Evolutionary conservation across 1,284 basidiomycete genomes (phyloP), one percentile per base, ranked within the genome.

Genomic region (Ceratobasidium sp.): DNA sequence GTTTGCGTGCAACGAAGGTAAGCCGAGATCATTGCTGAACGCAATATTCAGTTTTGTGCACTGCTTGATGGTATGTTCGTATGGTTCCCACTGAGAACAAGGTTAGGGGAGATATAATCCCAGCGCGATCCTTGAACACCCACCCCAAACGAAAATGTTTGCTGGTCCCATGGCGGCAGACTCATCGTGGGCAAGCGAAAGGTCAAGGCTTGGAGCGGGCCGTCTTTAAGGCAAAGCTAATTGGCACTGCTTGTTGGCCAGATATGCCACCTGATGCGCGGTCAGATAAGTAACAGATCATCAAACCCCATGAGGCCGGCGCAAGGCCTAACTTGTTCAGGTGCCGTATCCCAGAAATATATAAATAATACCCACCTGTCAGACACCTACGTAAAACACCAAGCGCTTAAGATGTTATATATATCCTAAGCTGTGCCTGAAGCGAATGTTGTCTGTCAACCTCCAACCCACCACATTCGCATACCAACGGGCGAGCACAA

Each of bases 161-260:
- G 67, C 67, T 69, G 67, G 52, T 69, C 67, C 67, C 52, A 69
- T 50, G 67, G 67, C 44, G 67, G 67, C 4, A 69, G 52, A 69
- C 52, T 69, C 67, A 69, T 69, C 26, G 48, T 33, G 26, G 50
- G 65, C 23, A 28, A 38, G n/a, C n/a, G 61, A 6, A 42, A 40
- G 10, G n/a, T 12, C 28, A 38, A 56, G 17, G 44, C 17, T 20
- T 20, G 12, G 33, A 38, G 28, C 7, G 40, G 10, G n/a, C 38
- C 61, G 44, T 13, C n/a, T 20, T 64, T 56, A 56, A 56, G n/a
- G 26, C 54, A 5, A 9, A 23, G n/a, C 44, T 40, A 64, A n/a
- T n/a, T n/a, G n/a, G n/a, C n/a, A n/a, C n/a, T n/a, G n/a, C n/a
- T n/a, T n/a, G n/a, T n/a, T n/a, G n/a, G n/a, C n/a, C n/a, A n/a